Base-by-base conservation (phyloP, 768 basidiomycete species). In the Phylloporus rhodoxanthus region DNA sequence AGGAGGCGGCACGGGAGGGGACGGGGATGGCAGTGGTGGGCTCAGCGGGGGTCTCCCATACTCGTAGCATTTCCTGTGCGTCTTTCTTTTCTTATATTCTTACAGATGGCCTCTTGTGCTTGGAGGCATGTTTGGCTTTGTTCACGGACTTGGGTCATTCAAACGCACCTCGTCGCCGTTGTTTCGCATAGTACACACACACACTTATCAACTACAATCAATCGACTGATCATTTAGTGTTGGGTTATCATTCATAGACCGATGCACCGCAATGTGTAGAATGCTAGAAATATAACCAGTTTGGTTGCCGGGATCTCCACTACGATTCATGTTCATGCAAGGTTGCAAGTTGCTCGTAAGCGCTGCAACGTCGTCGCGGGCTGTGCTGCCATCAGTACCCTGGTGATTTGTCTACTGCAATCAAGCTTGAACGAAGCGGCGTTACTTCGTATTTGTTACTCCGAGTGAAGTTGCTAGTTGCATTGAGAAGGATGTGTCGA, bases 21-120 rank as follows among this genome's bases (percentile, higher is more conserved):
- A 37, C 13, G 56, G 42, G 7, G 42, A 45, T 8, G 44, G 45
- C 2, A 41, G 43, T 20, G 55, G 53, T 15, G 51, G 59, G 19
- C 49, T 56, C 33, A 55, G 50, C 20, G 63, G 56, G 7, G 64
- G 56, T 13, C 50, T 66, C n/a, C 65, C 67, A 6, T 68, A 68
- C 25, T 67, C 67, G 43, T 68, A 58, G 40, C 29, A 30, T 30
- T 30, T 30, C 29, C 26, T 20, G 51, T 45, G 40, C 40, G 39
- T 28, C 29, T 11, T 20, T 21, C 20, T 14, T 9, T 33, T 36
- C 23, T 15, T 17, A 26, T 26, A 4, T 25, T 25, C 25, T 29
- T 23, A 19, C 14, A 17, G 23, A 17, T 9, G 20, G 17, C 19
- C 15, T 19, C 17, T 17, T 44, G 30, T 30, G 29, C 30, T 44